Conservation (phyloP, 1,284 basidiomycete genomes). For the Cryptococcus sp. region DNA sequence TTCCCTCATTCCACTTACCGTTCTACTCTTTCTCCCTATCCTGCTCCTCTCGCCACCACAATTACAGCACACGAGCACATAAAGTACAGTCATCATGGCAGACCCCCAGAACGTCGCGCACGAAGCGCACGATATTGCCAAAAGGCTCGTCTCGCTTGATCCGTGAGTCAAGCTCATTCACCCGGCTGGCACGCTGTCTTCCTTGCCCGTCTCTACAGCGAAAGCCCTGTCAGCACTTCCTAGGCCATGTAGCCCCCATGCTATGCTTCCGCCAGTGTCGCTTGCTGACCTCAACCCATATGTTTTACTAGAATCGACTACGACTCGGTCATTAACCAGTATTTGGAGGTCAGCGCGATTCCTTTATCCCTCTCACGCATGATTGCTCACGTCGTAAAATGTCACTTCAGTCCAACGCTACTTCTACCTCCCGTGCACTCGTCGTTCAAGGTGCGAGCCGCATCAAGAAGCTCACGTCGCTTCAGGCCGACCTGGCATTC, state of each 20-base stretch:
- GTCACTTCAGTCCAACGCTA: conserved; percentile 26
- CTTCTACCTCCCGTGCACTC: conserved; percentile 22
- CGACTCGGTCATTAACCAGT: conserved; percentile 35
- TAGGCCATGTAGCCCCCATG: too few species aligned
- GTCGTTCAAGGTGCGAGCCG: conserved; percentile 25
- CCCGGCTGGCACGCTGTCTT: background rate
- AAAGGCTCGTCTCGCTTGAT: conserved; percentile 34
- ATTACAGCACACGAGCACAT: too few species aligned
- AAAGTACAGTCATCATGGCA: conserved; percentile 20
- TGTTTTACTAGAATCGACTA: conserved; percentile 26
- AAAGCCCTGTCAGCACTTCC: too few species aligned
- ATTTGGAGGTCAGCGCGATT: conserved; percentile 32
- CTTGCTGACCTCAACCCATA: background rate
- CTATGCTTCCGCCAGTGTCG: background rate
- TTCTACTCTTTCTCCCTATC: too few species aligned
- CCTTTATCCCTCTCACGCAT: background rate
- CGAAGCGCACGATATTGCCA: conserved; percentile 28
- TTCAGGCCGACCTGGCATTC: conserved; percentile 23
- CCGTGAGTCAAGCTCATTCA: conserved; percentile 30
- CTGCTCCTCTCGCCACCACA: too few species aligned
- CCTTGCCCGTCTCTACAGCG: too few species aligned
- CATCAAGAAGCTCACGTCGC: conserved; percentile 37
- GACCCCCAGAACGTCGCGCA: conserved; percentile 23
- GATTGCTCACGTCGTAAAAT: background rate
- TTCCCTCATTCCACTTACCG: too few species aligned